Evolutionary conservation across 441 rosid species (phyloP).

Genomic region (Syzygium malaccense): DNA sequence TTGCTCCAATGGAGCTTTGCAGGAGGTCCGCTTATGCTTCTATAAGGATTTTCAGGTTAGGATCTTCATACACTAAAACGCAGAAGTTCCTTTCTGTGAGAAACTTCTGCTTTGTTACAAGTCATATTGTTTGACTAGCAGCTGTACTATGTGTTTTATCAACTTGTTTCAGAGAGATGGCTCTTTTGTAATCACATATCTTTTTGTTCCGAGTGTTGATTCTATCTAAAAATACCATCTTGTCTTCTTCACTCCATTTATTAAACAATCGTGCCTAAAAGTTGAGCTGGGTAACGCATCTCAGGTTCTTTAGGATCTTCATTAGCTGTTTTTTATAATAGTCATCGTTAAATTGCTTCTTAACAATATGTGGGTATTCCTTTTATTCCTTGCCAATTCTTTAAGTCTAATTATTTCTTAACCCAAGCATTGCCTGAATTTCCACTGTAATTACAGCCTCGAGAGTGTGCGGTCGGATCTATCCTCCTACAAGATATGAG

Average conservation of each 20-base stretch:
- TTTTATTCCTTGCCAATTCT: neutral
- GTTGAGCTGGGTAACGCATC: neutral
- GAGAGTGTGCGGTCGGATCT: constrained; percentile 41
- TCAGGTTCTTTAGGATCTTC: neutral
- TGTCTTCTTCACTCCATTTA: neutral
- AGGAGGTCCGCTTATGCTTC: constrained; percentile 82
- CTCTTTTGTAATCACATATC: neutral
- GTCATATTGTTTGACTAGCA: neutral
- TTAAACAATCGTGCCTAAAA: neutral
- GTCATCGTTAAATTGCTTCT: neutral
- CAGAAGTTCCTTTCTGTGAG: neutral
- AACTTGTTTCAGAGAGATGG: neutral
- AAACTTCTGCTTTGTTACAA: neutral
- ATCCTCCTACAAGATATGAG: constrained; percentile 11
- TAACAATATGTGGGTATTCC: neutral
- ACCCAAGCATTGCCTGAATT: constrained; percentile 5
- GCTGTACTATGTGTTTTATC: neutral
- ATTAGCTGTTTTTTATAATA: neutral
- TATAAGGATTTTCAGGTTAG: constrained; percentile 78
- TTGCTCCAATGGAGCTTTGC: constrained; percentile 61
- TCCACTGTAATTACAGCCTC: constrained; percentile 43
- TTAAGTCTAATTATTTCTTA: neutral
- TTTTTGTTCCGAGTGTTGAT: neutral
- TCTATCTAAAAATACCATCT: neutral
- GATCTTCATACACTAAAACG: neutral